Percentiles rank a stretch among this genome's conserved stretches.
Conservation (phyloP, 148 eudicot species). For the Heliosperma pusillum region DNA sequence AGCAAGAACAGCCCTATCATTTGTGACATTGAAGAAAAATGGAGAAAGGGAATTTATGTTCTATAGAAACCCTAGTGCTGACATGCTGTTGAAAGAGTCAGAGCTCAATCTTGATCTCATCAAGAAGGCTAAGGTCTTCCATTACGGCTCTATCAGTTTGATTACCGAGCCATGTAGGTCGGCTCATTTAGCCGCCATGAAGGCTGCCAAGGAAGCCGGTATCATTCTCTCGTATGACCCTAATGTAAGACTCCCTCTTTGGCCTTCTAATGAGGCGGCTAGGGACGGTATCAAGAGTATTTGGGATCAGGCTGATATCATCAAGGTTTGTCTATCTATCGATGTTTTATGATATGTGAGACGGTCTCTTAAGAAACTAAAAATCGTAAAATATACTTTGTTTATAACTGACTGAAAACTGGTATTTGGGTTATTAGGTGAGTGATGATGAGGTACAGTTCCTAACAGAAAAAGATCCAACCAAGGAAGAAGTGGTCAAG, state of each 20-base stretch:
- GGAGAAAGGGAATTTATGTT: conserved; percentile 74
- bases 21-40: conserved; percentile 43
- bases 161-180: conserved; percentile 55
- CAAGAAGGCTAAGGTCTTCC: conserved; percentile 46
- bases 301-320: conserved; percentile 56
- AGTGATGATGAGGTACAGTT: conserved; percentile 57
- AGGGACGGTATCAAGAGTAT: conserved; percentile 49
- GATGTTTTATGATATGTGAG: too few relatives aligned
- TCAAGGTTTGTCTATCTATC: conserved; percentile 31
- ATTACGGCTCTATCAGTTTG: conserved; percentile 64
- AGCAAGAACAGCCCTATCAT: conserved; percentile 58
- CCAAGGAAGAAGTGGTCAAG: conserved; percentile 36
- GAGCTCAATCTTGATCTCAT: conserved; percentile 50
- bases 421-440: conserved; percentile 19
- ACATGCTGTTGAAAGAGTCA: conserved; percentile 41
- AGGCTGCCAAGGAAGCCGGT: conserved; percentile 51
- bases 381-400: too few relatives aligned
- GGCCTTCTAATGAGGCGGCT: conserved; percentile 56
- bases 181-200: conserved; percentile 55
- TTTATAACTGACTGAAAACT: background rate
- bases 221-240: conserved; percentile 61
- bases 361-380: too few relatives aligned
- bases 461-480: conserved; percentile 31
- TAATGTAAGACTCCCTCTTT: conserved; percentile 53
- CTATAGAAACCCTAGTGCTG: conserved; percentile 67